Base-by-base conservation (phyloP, 768 basidiomycete species). In the Dentipellis sp. region DNA sequence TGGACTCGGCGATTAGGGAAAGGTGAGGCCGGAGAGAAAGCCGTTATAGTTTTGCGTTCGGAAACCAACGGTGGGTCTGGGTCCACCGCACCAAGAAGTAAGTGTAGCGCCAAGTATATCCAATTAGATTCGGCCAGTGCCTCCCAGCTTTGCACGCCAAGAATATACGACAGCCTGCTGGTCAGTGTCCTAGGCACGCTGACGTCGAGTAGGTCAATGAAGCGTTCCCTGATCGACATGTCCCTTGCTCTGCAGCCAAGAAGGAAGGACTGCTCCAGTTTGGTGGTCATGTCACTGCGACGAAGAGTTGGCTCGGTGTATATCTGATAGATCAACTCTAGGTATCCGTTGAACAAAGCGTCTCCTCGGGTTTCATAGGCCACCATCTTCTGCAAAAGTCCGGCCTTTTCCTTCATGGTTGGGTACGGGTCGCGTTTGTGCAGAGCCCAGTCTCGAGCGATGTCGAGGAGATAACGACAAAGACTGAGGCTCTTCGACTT, bases 61-160 rank as follows among this genome's bases (percentile, higher is more conserved):
- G 70, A 64, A 55, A 68, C 78, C 68, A 69, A 73, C 55, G 65
- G 63, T 34, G 64, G 53, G 40, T 80, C 79, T 4, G 64, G 65
- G 52, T 82, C 79, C 14, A 81, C 72, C n/a, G 80, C 74, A n/a
- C 91, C 90, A 16, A 98, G 79, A 9, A 98, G 73, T 36, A 97
- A 82, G 64, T 95, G 88, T 23, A 97, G 74, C 14, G 94, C 92
- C 17, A 98, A 78, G 61, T 89, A 86, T 36, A 94, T 86, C 97
- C 97, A 99, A 64, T 97, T 92, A 54, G 89, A 82, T 58, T 95
- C 93, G 2, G 90, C 83, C 17, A 99, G 71, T 1, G 86, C 81
- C 56, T 98, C 97, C 97, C 97, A 99, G 63, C 78, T 92, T 69
- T 98, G 95, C 14, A 94, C 87, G 22, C 89, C 93, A 39, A 95